Percentiles rank a stretch among this genome's conserved stretches.
phyloP scores from a whole-genome alignment of 148 eudicot genomes.

The Spergularia marina region DNA sequence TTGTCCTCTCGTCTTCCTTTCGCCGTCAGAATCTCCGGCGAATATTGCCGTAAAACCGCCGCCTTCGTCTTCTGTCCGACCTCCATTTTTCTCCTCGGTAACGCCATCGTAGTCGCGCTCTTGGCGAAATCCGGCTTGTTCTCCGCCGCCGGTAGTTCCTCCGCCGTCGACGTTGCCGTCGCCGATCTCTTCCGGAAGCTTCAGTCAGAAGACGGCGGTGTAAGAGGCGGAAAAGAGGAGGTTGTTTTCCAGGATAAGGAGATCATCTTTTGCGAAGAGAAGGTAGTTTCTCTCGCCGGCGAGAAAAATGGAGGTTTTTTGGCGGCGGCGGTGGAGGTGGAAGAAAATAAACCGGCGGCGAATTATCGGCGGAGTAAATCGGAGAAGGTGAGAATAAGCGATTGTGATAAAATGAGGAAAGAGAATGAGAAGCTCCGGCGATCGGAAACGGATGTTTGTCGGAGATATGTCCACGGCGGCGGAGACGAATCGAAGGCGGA shows the following conservation, averaged over 20 bases:
- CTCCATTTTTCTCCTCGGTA: conserved; percentile 62
- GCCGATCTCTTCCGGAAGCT: conserved; percentile 37
- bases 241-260: conserved; percentile 62
- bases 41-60: conserved; percentile 37
- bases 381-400: conserved; percentile 35
- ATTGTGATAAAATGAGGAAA: background rate
- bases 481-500: conserved; percentile 24
- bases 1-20: conserved; percentile 56
- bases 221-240: conserved; percentile 1
- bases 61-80: conserved; percentile 45
- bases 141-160: background rate
- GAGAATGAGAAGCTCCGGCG: conserved; percentile 37
- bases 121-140: conserved; percentile 57
- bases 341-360: background rate
- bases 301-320: conserved; percentile 11
- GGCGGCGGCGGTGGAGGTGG: background rate
- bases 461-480: conserved; percentile 30
- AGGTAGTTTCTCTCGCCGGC: background rate
- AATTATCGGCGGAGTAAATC: conserved; percentile 43
- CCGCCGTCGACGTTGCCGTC: conserved; percentile 24
- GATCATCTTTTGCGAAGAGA: conserved; percentile 48
- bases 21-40: conserved; percentile 50
- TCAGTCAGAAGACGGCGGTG: conserved; percentile 15
- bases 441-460: conserved; percentile 52
- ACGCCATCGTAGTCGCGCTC: conserved; percentile 66